These are phyloP conservation scores for Rauvolfia tetraphylla DNA, from an alignment of 257 asterid genomes.

Conservation along the genomic window DNA sequence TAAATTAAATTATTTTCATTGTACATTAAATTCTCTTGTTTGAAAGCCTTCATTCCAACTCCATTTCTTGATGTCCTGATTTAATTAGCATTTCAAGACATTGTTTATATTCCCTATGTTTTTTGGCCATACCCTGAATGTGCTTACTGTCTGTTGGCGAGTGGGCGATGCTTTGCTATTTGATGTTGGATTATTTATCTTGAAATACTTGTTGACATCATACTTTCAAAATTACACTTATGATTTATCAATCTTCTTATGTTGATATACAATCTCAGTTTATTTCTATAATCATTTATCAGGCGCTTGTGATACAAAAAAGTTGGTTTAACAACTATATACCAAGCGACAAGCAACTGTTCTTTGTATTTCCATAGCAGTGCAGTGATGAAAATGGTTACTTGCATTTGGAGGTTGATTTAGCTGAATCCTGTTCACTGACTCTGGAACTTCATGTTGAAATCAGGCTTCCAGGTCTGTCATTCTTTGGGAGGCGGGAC, in stretches of 20 bases:
- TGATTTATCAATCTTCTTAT: no score
- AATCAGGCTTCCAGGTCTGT: conserved; percentile 70
- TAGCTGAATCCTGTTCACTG: neutral
- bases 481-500: conserved; percentile 86
- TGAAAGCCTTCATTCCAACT: no score
- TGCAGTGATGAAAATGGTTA: neutral
- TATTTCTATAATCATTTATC: neutral
- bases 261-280: no score
- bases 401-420: neutral
- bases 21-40: no score
- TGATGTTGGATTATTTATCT: neutral
- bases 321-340: neutral
- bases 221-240: neutral
- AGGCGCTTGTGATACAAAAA: neutral
- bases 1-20: no score
- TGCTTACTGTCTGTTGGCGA: neutral
- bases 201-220: neutral
- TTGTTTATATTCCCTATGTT: neutral
- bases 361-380: neutral
- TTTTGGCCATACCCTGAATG: neutral
- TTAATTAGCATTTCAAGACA: no score
- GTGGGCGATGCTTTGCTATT: neutral
- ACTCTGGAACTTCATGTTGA: neutral
- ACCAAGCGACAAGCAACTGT: neutral
- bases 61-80: no score